Percentiles rank a stretch among this genome's conserved stretches.
These are phyloP conservation scores for Podila epicladia DNA, from an alignment of 192 early-diverging fungal species.

Conservation along the genomic window DNA sequence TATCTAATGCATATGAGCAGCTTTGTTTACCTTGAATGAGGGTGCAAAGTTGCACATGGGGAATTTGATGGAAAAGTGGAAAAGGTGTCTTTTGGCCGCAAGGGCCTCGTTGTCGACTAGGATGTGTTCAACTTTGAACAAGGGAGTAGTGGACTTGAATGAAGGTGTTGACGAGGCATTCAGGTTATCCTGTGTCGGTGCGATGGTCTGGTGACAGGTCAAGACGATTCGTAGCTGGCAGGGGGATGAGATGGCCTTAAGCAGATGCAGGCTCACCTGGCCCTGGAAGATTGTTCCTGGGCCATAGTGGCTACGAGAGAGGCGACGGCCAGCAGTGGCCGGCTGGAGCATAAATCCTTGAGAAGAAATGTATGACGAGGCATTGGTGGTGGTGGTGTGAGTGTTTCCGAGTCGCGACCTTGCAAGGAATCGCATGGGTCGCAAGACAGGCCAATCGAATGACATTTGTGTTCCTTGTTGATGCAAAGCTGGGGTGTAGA, in stretches of 20 bases:
- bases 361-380: not conserved
- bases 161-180: not conserved
- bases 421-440: not conserved
- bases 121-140: not conserved
- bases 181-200: not conserved
- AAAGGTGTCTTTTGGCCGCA: not conserved
- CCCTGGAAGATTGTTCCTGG: not conserved
- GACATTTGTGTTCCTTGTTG: not conserved
- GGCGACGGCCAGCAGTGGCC: not conserved
- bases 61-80: slow-evolving; percentile 1
- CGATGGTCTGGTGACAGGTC: slow-evolving; percentile 3
- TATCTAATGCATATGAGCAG: too few species aligned
- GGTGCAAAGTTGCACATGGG: slow-evolving; percentile 2
- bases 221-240: not conserved
- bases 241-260: not conserved
- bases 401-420: not conserved
- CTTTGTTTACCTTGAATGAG: not conserved
- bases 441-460: not conserved
- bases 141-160: not conserved
- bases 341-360: not conserved
- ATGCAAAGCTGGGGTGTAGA: not conserved
- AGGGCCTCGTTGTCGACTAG: not conserved
- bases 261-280: not conserved
- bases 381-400: not conserved
- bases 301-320: not conserved